Percentiles rank a stretch among this genome's conserved stretches.
These are phyloP conservation scores for Skeletonema grethae DNA, from an alignment of 108 stramenopile species.

Conservation along the genomic window DNA sequence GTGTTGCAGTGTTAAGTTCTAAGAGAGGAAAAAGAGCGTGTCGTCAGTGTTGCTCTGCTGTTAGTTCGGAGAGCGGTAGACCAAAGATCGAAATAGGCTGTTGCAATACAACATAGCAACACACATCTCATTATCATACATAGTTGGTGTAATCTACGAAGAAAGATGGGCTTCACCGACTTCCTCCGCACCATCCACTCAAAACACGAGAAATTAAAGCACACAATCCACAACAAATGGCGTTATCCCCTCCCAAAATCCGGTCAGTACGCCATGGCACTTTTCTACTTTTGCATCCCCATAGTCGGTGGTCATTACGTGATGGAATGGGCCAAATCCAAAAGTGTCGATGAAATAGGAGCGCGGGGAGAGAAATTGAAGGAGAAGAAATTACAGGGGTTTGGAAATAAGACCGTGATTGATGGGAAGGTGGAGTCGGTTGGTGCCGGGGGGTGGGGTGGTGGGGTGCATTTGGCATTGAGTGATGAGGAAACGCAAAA, in stretches of 20 bases:
- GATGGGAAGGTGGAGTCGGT: constrained; percentile 48
- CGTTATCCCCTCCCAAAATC: constrained; percentile 65
- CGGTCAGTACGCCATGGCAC: constrained; percentile 76
- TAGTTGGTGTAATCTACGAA: neutral
- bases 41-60: too few species aligned
- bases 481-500: constrained; percentile 64
- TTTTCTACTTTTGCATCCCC: constrained; percentile 75
- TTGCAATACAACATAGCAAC: too few species aligned
- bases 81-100: too few species aligned
- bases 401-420: constrained; percentile 55
- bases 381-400: constrained; percentile 49
- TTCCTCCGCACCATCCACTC: constrained; percentile 39
- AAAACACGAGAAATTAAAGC: constrained; percentile 47
- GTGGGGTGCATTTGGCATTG: constrained; percentile 73
- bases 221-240: constrained; percentile 59
- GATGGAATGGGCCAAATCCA: constrained; percentile 68
- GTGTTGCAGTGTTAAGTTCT: too few species aligned
- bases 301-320: constrained; percentile 71
- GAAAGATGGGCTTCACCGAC: constrained; percentile 11
- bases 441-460: constrained; percentile 72
- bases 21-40: too few species aligned
- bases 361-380: constrained; percentile 57
- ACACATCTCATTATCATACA: neutral
- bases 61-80: too few species aligned
- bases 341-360: constrained; percentile 65